Evolutionary conservation across 495 filamentous ascomycete genomes (phyloP), one percentile per base, ranked within the genome.

Genomic region (Podospora comata): DNA sequence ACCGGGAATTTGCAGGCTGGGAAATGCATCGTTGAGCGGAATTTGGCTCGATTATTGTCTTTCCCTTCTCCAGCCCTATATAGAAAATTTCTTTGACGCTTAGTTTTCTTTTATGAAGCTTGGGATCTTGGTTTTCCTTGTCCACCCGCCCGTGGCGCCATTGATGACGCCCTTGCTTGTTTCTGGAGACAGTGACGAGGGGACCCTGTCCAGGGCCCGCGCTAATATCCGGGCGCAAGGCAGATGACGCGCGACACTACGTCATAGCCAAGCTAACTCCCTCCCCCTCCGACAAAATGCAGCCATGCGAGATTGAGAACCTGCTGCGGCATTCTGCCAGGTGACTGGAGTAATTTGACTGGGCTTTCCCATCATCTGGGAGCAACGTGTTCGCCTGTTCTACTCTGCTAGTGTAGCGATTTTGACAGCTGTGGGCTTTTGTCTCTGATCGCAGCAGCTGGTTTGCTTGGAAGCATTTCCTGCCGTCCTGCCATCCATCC

Each of bases 211-310:
- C 39, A 48, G 5, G 55, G 55, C 67, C 67, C 48, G 60, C 68
- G 53, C 65, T 67, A 67, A 67, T 70, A 55, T 70, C 60, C 48
- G 64, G 15, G 60, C 53, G 26, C 27, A 19, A n/a, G 63, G 39
- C 39, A 54, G 55, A 72, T 72, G 70, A 72, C 70, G 70, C 64
- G 69, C 19, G 27, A 56, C 60, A 5, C 60, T 69, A 72, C 70
- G 70, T 72, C 70, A 72, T 72, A 67, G 64, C 54, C 39, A 48
- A 48, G 39, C 39, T 7, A 44, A 6, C 23, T 26, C 19, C 53
- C 63, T 23, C 19, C 53, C 53, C 53, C 48, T 61, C 53, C 60
- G 48, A 56, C 64, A 64, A 63, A 48, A 48, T 48, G 39, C 39
- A 48, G 39, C 39, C 39, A 48, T 48, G 44, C 59, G 28, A 64